Percentiles rank a stretch among this genome's conserved stretches.
Conservation (phyloP, 129 eudicot genomes). For the sunflower (Helianthus annuus) region DNA sequence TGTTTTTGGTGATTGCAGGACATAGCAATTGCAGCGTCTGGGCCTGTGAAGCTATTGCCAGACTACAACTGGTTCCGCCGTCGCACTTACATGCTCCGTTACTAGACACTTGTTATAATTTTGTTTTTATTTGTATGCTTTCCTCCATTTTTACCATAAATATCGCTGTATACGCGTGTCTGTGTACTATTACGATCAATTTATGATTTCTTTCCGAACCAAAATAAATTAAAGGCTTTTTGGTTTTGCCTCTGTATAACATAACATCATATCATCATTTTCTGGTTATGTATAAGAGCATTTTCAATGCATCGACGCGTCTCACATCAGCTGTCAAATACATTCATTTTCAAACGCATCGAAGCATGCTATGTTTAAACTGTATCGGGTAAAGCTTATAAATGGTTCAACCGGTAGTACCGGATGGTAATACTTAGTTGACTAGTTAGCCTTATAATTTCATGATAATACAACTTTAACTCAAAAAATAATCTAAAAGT, state of each 20-base stretch:
- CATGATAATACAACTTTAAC: too few relatives aligned
- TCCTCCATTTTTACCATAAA: constrained; percentile 23
- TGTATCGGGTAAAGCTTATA: too few relatives aligned
- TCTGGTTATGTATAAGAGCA: neutral
- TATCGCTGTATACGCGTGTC: constrained; percentile 20
- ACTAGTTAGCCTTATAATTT: too few relatives aligned
- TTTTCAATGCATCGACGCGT: neutral
- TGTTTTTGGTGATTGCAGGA: constrained; percentile 17
- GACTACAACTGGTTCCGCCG: constrained; percentile 38
- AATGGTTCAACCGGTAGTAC: too few relatives aligned
- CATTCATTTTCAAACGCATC: too few relatives aligned
- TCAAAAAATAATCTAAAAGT: too few relatives aligned
- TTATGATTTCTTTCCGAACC: constrained; percentile 20
- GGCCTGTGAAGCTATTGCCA: constrained; percentile 30
- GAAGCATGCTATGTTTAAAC: too few relatives aligned
- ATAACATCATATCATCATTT: neutral
- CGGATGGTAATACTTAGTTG: too few relatives aligned
- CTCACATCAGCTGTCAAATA: too few relatives aligned
- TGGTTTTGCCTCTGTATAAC: constrained; percentile 25
- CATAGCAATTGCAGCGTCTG: constrained; percentile 27
- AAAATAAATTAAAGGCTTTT: constrained; percentile 40
- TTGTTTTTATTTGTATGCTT: constrained; percentile 8
- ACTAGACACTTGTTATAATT: constrained; percentile 15
- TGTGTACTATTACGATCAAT: constrained; percentile 5
- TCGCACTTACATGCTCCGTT: constrained; percentile 38